A percentile compares a stretch with the other conserved stretches of the same genome.
Conservation (phyloP, 352 stramenopile species). For the Phytophthora multivora region DNA sequence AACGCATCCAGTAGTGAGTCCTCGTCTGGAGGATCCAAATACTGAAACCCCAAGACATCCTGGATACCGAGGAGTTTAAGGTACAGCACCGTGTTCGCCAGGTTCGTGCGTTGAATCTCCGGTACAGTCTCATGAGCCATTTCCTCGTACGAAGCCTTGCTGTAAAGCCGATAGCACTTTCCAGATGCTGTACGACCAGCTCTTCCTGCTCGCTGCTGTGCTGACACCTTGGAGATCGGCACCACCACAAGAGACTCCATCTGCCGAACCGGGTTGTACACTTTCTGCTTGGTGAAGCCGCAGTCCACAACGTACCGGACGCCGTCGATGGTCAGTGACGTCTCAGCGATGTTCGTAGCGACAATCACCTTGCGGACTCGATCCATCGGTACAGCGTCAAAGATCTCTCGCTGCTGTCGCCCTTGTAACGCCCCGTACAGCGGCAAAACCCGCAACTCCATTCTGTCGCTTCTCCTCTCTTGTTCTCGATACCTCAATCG, state of each 20-base stretch:
- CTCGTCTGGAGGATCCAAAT: slow-evolving; percentile 71
- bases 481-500: slow-evolving; percentile 43
- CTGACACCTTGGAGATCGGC: slow-evolving; percentile 95
- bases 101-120: slow-evolving; percentile 96
- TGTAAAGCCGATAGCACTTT: slow-evolving; percentile 99
- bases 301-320: slow-evolving; percentile 85
- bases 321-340: slow-evolving; percentile 99
- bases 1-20: slow-evolving; percentile 78
- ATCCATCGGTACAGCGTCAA: slow-evolving; percentile 83
- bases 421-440: slow-evolving; percentile 97
- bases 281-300: slow-evolving; percentile 93
- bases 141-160: slow-evolving; percentile 95
- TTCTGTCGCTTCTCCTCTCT: slow-evolving; percentile 10
- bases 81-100: slow-evolving; percentile 95
- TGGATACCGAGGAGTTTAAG: slow-evolving; percentile 76
- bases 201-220: slow-evolving; percentile 94
- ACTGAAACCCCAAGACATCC: slow-evolving; percentile 74
- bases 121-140: slow-evolving; percentile 98
- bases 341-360: slow-evolving; percentile 95
- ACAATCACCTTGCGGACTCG: slow-evolving; percentile 85
- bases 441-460: slow-evolving; percentile 84
- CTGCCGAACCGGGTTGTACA: slow-evolving; percentile 76
- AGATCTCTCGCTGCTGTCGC: slow-evolving; percentile 93
- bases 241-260: slow-evolving; percentile 91
- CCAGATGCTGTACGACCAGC: slow-evolving; percentile 95